Evolutionary conservation across 2,329 filamentous ascomycete species (phyloP).

Genomic region (Mycosphaerelloides madeirae): DNA sequence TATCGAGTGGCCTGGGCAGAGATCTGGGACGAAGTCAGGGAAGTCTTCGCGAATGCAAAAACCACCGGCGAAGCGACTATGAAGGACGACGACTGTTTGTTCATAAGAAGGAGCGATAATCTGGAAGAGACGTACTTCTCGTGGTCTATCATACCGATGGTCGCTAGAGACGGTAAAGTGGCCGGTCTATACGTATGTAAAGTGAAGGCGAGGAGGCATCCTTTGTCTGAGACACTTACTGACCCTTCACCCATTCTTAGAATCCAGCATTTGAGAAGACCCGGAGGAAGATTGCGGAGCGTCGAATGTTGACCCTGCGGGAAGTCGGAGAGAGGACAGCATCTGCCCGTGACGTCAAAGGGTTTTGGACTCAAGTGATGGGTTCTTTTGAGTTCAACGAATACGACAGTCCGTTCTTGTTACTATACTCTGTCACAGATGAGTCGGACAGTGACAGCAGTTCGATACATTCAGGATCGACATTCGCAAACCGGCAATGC

Average conservation of each 20-base stretch:
- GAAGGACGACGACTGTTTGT: slow-evolving; percentile 77
- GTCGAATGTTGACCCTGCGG: slow-evolving; percentile 71
- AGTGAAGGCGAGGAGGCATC: no score
- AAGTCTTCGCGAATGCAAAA: slow-evolving; percentile 63
- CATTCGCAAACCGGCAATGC: slow-evolving; percentile 58
- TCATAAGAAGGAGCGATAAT: slow-evolving; percentile 64
- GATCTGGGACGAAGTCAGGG: slow-evolving; percentile 67
- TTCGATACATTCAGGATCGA: slow-evolving; percentile 64
- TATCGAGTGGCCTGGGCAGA: slow-evolving; percentile 53
- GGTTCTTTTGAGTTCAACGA: slow-evolving; percentile 69
- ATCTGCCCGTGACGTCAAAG: slow-evolving; percentile 64
- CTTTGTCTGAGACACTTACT: no score
- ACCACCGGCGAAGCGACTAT: slow-evolving; percentile 71
- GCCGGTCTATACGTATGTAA: slow-evolving; percentile 69
- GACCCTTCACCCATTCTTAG: no score
- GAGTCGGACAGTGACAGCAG: slow-evolving; percentile 67
- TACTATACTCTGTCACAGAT: slow-evolving; percentile 71
- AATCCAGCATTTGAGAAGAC: slow-evolving; percentile 82
- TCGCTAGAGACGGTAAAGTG: slow-evolving; percentile 68
- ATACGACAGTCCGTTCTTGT: slow-evolving; percentile 68
- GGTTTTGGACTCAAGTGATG: slow-evolving; percentile 68
- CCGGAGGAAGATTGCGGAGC: slow-evolving; percentile 68
- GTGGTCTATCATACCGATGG: slow-evolving; percentile 74
- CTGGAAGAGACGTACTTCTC: slow-evolving; percentile 78
- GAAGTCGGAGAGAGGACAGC: slow-evolving; percentile 74